Conservation (phyloP, 2,329 filamentous ascomycete genomes). For the Aspergillus cejpii region DNA sequence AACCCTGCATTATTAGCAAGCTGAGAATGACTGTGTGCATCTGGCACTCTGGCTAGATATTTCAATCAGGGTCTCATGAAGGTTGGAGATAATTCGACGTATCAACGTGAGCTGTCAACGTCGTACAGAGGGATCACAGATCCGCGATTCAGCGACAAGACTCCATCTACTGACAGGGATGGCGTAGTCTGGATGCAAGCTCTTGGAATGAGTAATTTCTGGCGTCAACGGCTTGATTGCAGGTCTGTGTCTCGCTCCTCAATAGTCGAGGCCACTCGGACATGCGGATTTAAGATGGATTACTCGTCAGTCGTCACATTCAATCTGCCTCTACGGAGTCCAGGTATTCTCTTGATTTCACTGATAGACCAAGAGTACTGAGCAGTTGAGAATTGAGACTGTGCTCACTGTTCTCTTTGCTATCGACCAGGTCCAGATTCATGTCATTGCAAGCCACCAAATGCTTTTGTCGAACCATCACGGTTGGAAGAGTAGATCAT, state of each 20-base stretch:
- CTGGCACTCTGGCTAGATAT: neutral
- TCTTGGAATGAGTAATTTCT: conserved; percentile 4
- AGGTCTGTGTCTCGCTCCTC: conserved; percentile 2
- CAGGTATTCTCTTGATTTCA: neutral
- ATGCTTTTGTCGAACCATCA: neutral
- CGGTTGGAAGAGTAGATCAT: neutral
- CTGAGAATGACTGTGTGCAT: neutral
- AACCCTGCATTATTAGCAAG: conserved; percentile 7
- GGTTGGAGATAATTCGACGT: conserved; percentile 21
- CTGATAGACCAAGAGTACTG: no score
- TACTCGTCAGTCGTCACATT: no score
- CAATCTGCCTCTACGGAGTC: no score
- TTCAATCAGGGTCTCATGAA: conserved; percentile 1
- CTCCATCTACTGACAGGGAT: conserved; percentile 3
- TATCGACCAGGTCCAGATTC: no score
- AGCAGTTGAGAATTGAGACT: no score
- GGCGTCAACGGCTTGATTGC: conserved; percentile 23
- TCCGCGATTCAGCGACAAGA: conserved; percentile 9
- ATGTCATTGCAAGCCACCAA: neutral
- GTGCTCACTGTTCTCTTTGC: no score
- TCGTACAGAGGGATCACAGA: conserved; percentile 14
- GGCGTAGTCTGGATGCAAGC: conserved; percentile 1
- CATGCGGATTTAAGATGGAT: neutral
- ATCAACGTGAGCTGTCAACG: conserved; percentile 26
- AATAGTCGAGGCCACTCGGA: neutral